Evolutionary conservation across 2,329 filamentous ascomycete genomes (phyloP).

Genomic region (Aspergillus flavus): DNA sequence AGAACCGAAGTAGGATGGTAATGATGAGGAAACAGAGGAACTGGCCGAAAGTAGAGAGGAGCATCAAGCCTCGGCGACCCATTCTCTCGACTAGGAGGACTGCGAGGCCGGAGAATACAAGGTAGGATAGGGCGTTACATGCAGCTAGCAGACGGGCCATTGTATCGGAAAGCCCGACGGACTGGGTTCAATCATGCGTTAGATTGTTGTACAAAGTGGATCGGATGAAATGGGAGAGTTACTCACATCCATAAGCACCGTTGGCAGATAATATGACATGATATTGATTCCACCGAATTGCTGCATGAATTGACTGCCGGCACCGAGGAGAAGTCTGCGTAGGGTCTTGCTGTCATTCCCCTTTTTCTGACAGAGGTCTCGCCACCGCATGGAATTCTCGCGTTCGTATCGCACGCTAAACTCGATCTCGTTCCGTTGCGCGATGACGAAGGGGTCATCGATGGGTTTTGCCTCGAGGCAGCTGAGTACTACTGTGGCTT

Average conservation of each 20-base stretch:
- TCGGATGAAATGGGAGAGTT: rapidly evolving
- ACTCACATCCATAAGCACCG: no score
- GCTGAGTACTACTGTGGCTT: background rate
- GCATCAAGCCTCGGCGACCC: background rate
- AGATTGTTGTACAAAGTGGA: slow-evolving; percentile 52
- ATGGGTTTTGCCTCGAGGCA: background rate
- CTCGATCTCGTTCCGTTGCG: background rate
- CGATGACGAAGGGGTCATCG: background rate
- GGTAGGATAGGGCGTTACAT: slow-evolving; percentile 54
- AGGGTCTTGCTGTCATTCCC: slow-evolving; percentile 48
- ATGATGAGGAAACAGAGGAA: background rate
- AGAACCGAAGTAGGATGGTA: background rate
- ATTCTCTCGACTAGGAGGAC: background rate
- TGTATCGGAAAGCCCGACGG: slow-evolving; percentile 56
- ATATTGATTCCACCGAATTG: slow-evolving; percentile 46
- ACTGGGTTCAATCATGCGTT: slow-evolving; percentile 49
- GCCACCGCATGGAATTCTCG: background rate
- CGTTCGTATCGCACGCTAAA: background rate
- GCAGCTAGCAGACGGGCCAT: slow-evolving; percentile 59
- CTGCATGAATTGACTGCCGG: slow-evolving; percentile 57
- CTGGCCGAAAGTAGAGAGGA: background rate
- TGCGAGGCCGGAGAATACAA: slow-evolving; percentile 43
- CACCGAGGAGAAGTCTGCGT: slow-evolving; percentile 55
- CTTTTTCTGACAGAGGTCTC: background rate
- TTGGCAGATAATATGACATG: slow-evolving; percentile 49